phyloP scores from a whole-genome alignment of 306 rosid genomes.

The Quercus variabilis region DNA sequence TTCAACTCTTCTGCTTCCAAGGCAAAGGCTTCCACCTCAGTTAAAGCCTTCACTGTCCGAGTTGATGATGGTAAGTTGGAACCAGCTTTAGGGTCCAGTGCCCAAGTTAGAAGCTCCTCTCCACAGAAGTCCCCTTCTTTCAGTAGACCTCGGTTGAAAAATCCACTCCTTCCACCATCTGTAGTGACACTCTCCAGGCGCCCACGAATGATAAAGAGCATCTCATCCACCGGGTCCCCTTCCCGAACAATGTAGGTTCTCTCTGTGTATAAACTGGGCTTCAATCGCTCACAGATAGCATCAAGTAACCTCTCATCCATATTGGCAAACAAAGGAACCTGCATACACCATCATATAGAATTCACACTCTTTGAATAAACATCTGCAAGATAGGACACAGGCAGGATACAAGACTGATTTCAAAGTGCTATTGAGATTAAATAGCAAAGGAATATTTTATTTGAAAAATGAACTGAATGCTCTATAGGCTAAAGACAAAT shows the following conservation, averaged over 20 bases:
- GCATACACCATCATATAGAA: neutral
- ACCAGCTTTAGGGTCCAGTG: constrained; percentile 73
- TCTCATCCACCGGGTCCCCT: constrained; percentile 87
- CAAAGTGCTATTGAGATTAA: too few species aligned
- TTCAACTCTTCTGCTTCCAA: constrained; percentile 86
- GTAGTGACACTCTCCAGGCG: constrained; percentile 86
- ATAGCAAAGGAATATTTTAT: too few species aligned
- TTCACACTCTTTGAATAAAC: neutral
- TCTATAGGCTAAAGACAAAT: constrained; percentile 1
- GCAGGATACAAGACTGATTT: too few species aligned
- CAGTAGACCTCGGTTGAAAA: constrained; percentile 78
- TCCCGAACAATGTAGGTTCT: constrained; percentile 70
- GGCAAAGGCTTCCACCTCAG: constrained; percentile 92
- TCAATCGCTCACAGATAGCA: constrained; percentile 87
- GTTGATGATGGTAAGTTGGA: constrained; percentile 84
- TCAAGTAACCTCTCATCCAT: constrained; percentile 90
- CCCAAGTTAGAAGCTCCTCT: constrained; percentile 93
- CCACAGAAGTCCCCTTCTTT: constrained; percentile 89
- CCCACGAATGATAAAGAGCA: constrained; percentile 89
- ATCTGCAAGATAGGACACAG: too few species aligned
- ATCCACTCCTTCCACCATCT: constrained; percentile 95
- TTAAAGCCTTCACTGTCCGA: constrained; percentile 72
- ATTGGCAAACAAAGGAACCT: constrained; percentile 91
- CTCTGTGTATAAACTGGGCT: constrained; percentile 78
- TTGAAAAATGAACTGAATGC: neutral